A percentile compares a stretch with the other conserved stretches of the same genome.
Conservation (phyloP, 129 eudicot species). For the Saposhnikovia divaricata region DNA sequence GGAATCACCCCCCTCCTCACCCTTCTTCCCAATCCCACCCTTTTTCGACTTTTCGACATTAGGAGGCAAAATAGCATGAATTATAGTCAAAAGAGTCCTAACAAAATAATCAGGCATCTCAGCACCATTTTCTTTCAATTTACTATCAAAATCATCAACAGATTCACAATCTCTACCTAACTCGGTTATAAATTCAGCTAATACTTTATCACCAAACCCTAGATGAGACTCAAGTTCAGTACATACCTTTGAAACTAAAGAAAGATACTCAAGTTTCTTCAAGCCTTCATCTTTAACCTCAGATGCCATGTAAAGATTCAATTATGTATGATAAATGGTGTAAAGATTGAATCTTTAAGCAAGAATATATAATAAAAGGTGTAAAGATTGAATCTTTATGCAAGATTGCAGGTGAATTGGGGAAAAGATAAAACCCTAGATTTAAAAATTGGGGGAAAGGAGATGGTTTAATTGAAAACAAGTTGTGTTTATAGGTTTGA, state of each 20-base stretch:
- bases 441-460: background rate
- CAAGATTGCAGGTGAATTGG: background rate
- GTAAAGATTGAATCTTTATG: background rate
- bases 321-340: background rate
- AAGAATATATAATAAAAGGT: background rate
- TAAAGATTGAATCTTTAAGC: background rate
- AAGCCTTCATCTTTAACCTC: constrained; percentile 39
- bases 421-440: background rate
- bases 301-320: constrained; percentile 21
- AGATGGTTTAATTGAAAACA: background rate
- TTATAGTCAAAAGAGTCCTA: constrained; percentile 54
- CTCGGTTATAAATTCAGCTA: constrained; percentile 74
- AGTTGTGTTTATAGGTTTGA: background rate
- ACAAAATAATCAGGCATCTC: constrained; percentile 94
- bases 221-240: constrained; percentile 73
- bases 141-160: constrained; percentile 52
- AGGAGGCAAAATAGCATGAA: constrained; percentile 86
- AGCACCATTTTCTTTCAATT: constrained; percentile 69
- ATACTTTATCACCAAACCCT: constrained; percentile 63
- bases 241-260: constrained; percentile 76
- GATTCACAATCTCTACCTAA: constrained; percentile 52
- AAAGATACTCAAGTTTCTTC: constrained; percentile 66
- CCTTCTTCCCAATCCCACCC: constrained; percentile 19
- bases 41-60: constrained; percentile 15
- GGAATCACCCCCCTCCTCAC: constrained; percentile 5